Conservation (phyloP, 805 yeast genomes). For the Metschnikowia bowlesiae region DNA sequence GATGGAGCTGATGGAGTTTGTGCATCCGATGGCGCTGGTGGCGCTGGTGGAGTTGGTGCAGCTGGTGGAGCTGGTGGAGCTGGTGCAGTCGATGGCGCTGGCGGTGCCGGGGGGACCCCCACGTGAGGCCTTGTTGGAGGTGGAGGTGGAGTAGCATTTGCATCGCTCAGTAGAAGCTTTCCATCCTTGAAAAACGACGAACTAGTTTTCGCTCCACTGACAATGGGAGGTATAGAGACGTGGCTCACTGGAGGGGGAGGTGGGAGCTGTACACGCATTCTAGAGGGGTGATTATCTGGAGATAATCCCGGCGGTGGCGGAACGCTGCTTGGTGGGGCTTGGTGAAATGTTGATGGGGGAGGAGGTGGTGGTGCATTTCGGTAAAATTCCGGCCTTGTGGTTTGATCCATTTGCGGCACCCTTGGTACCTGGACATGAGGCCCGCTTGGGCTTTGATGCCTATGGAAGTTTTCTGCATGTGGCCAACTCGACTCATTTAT, state of each 20-base stretch:
- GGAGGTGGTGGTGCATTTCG: neutral
- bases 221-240: neutral
- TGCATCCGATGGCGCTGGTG: conserved; percentile 17
- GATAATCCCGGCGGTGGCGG: conserved; percentile 15
- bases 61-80: conserved; percentile 22
- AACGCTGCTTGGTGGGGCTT: conserved; percentile 2
- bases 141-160: neutral
- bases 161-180: neutral
- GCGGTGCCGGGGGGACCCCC: conserved; percentile 8
- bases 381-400: neutral
- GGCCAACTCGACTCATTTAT: neutral
- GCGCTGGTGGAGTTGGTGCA: conserved; percentile 15
- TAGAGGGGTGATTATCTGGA: conserved; percentile 6
- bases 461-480: neutral
- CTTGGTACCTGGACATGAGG: neutral
- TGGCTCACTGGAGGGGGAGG: conserved; percentile 1
- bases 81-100: conserved; percentile 18
- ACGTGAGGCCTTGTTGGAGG: conserved; percentile 13
- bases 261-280: conserved; percentile 3
- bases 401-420: neutral
- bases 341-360: conserved; percentile 2
- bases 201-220: neutral
- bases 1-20: conserved; percentile 19
- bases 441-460: neutral
- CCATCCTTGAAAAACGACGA: conserved; percentile 1